These are phyloP conservation scores for Suhomyces anneliseae DNA, from an alignment of 1,139 yeast genomes.

Conservation along the genomic window DNA sequence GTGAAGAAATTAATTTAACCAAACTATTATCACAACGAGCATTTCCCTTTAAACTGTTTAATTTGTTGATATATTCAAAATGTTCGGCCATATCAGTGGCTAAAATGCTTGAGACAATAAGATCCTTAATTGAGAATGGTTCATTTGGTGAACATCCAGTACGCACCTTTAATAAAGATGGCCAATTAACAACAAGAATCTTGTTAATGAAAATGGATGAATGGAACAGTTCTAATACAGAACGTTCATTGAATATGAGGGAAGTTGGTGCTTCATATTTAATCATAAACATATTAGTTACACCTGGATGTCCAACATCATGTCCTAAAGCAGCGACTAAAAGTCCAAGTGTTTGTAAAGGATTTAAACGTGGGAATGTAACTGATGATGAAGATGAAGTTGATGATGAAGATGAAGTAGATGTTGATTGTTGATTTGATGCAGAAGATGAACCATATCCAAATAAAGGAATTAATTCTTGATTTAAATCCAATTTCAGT, in stretches of 20 bases:
- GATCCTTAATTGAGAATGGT: constrained; percentile 25
- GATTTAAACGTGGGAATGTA: constrained; percentile 28
- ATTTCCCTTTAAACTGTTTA: constrained; percentile 27
- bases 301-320: constrained; percentile 96
- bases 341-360: constrained; percentile 56
- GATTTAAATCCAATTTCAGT: constrained; percentile 3
- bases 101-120: constrained; percentile 52
- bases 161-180: constrained; percentile 37
- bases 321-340: constrained; percentile 89
- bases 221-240: constrained; percentile 85
- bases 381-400: constrained; percentile 4
- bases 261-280: constrained; percentile 68
- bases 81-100: constrained; percentile 97
- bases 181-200: constrained; percentile 65
- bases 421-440: constrained; percentile 49
- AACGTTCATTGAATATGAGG: constrained; percentile 57
- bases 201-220: constrained; percentile 63
- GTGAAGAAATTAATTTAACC: constrained; percentile 56
- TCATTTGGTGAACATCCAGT: constrained; percentile 16
- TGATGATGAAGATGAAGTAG: neutral
- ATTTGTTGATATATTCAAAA: constrained; percentile 64
- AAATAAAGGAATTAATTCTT: constrained; percentile 11
- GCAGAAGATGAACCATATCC: constrained; percentile 12
- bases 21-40: constrained; percentile 25
- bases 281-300: constrained; percentile 73